Base-by-base conservation (phyloP, 441 rosid genomes). In the Adansonia grandidieri region DNA sequence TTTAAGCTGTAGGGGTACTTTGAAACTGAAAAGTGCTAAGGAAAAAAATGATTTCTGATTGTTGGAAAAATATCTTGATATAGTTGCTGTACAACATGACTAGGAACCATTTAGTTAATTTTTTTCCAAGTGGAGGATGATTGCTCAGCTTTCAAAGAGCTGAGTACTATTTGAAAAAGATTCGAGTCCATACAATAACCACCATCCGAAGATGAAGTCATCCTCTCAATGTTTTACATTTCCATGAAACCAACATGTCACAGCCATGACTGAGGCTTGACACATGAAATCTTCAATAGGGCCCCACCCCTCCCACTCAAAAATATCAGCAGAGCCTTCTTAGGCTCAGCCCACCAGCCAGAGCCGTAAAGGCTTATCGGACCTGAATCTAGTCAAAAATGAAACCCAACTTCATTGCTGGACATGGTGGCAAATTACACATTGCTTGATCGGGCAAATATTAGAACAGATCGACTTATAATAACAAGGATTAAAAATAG, bases 401-500 rank as follows among this genome's bases (percentile, higher is more conserved):
- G 28, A 24, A 24, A 24, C 28, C 28, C 28, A 24, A 24, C 28
- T 0, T 24, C 66, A 10, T 11, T 24, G 66, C 17, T 61, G 45
- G 68, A 32, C 32, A 32, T 32, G 10, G 32, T 32, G 19, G 9
- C 45, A 32, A 63, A 6, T 63, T 13, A 28, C 19, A 5, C 6
- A 54, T 17, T 11, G 17, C 9, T 48, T 4, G 54, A 7, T 54
- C 28, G 44, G 56, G 60, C 73, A 47, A 82, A 78, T 61, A 48
- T 76, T 61, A 69, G 20, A 19, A 19, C 54, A 72, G 79, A 68
- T 70, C 70, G 70, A 47, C 73, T 80, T 75, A 81, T 78, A 77
- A 54, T 64, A 79, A 68, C 69, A 67, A 48, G 50, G 76, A 82
- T 82, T 81, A 83, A 0, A 78, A 71, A 79, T 72, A 73, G 69